Conservation (phyloP, 1,284 basidiomycete genomes). For the Naganishia sp. region DNA sequence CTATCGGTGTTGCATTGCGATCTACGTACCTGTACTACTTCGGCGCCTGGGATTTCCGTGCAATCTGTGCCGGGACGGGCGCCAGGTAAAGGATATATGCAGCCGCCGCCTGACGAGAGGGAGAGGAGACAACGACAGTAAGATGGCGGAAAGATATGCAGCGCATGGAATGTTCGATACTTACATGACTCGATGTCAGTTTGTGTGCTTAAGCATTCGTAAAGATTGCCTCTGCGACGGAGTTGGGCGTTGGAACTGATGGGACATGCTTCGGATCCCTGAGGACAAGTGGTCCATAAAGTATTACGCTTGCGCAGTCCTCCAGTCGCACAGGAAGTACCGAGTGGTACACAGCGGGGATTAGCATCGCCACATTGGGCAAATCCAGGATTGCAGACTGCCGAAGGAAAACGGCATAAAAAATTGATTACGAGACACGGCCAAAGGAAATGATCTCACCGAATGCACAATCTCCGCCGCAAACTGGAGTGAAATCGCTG, state of each 20-base stretch:
- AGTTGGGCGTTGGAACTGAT: not conserved
- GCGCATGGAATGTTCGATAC: not conserved
- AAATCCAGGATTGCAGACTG: conserved; percentile 4
- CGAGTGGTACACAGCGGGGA: not conserved
- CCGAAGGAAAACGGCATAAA: too few relatives aligned
- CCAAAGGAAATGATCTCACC: not conserved
- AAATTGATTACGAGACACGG: too few relatives aligned
- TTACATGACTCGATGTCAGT: conserved; percentile 14
- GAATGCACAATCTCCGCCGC: conserved; percentile 11
- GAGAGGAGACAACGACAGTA: not conserved
- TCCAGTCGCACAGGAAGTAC: conserved; percentile 5
- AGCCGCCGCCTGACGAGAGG: conserved; percentile 3
- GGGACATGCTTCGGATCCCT: conserved; percentile 9
- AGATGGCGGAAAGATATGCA: too few relatives aligned
- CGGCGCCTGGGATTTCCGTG: not conserved
- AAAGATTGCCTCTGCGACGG: not conserved
- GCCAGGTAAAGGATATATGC: conserved; percentile 2
- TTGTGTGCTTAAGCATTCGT: conserved; percentile 6
- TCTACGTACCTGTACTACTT: conserved; percentile 7
- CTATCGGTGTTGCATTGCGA: not conserved
- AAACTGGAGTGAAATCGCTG: conserved; percentile 9
- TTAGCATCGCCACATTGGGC: not conserved
- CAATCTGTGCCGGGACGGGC: not conserved
- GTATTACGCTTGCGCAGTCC: not conserved
- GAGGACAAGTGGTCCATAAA: not conserved